A percentile compares a stretch with the other conserved stretches of the same genome.
Conservation (phyloP, 2,329 filamentous ascomycete species). For the Fusarium siculi region DNA sequence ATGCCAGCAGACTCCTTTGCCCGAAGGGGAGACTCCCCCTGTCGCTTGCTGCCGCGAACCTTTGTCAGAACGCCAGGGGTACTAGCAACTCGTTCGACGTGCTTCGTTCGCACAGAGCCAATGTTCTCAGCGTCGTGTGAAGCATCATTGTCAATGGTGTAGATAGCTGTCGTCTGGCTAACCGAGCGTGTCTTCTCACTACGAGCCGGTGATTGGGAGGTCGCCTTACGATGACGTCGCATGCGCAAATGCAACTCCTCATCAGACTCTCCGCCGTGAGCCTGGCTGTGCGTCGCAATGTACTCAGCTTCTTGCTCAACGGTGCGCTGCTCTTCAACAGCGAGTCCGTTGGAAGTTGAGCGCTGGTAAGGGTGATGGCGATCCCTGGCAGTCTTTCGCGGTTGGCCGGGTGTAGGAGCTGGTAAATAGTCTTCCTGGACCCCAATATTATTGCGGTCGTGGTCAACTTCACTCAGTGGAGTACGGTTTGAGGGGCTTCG, state of each 20-base stretch:
- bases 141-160: slow-evolving; percentile 72
- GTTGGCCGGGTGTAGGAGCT: slow-evolving; percentile 94
- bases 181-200: slow-evolving; percentile 74
- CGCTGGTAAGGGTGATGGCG: slow-evolving; percentile 79
- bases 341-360: slow-evolving; percentile 58
- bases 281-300: slow-evolving; percentile 69
- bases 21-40: slow-evolving; percentile 61
- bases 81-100: slow-evolving; percentile 65
- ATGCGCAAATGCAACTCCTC: slow-evolving; percentile 85
- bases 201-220: slow-evolving; percentile 69
- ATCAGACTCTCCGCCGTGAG: slow-evolving; percentile 76
- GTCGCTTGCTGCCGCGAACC: slow-evolving; percentile 70
- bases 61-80: slow-evolving; percentile 70
- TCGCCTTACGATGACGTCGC: slow-evolving; percentile 72
- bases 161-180: slow-evolving; percentile 79
- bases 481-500: slow-evolving; percentile 78
- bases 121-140: slow-evolving; percentile 79
- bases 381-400: slow-evolving; percentile 87
- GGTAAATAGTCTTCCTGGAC: slow-evolving; percentile 92
- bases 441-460: slow-evolving; percentile 74
- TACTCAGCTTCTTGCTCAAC: slow-evolving; percentile 69
- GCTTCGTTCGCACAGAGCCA: slow-evolving; percentile 68
- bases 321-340: slow-evolving; percentile 62
- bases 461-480: slow-evolving; percentile 93
- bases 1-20: slow-evolving; percentile 65